A percentile compares a stretch with the other conserved stretches of the same genome.
Conservation (phyloP, 139 green algal species). For the Tetradesmus obliquus region DNA sequence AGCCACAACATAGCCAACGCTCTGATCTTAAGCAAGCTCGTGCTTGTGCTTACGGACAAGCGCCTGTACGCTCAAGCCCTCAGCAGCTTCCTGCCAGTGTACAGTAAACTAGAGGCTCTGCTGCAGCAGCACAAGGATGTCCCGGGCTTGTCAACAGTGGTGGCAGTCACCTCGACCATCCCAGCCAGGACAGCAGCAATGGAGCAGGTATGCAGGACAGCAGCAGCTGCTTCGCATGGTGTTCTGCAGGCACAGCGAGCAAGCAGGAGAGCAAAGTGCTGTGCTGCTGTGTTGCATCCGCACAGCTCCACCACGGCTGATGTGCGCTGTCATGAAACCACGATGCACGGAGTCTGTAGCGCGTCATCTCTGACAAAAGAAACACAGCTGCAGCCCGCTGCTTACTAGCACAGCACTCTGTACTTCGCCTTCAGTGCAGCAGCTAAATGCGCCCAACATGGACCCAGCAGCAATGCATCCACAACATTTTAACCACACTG, state of each 20-base stretch:
- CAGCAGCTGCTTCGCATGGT: neutral
- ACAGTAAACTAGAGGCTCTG: constrained; percentile 30
- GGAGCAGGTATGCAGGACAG: neutral
- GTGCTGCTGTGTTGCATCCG: neutral
- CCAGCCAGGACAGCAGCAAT: constrained; percentile 33
- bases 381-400: neutral
- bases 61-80: constrained; percentile 36
- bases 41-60: constrained; percentile 42
- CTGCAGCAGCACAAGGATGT: neutral
- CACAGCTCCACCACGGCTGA: neutral
- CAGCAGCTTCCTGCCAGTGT: constrained; percentile 34
- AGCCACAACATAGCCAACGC: constrained; percentile 39
- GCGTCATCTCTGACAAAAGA: neutral
- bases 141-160: neutral
- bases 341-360: neutral
- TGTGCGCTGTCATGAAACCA: neutral
- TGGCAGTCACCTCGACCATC: neutral
- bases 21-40: constrained; percentile 45
- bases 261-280: neutral
- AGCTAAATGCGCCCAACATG: too few species aligned
- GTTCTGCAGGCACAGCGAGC: neutral
- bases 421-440: too few species aligned
- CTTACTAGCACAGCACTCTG: neutral
- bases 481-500: too few species aligned
- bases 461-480: too few species aligned